Evolutionary conservation across 768 basidiomycete genomes (phyloP), one percentile per base, ranked within the genome.

Genomic region (Lentinula raphanica): DNA sequence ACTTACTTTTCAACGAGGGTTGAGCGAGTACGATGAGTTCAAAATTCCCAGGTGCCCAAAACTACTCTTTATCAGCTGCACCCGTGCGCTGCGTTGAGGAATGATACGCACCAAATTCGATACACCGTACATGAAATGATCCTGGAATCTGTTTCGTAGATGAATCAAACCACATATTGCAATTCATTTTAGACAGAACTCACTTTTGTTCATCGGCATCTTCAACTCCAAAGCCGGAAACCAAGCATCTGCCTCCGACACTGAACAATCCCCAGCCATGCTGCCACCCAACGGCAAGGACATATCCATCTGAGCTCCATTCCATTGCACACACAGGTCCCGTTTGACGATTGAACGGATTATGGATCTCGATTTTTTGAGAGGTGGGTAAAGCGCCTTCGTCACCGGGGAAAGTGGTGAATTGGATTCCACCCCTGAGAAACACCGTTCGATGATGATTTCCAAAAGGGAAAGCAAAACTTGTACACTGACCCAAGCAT

Each of bases 291-390:
- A 94, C 93, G 32, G 94, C 95, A 11, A 99, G 76, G 5, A 92
- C 92, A 71, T 94, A 94, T 2, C 96, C 96, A 71, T 99, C 97
- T 0, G 91, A 91, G 51, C 91, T 95, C 96, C 95, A 98, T 64
- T 93, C 85, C 69, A 96, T 77, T 11, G 82, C 69, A 59, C 71
- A 81, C 4, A 93, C 84, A 39, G 79, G 72, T 1, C 91, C 92
- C 4, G 77, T 81, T 7, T 79, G 76, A 45, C 75, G 76, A 60
- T 77, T 80, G 60, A 83, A 82, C 36, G 82, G 76, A 60, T 84
- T 83, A 4, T 87, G 85, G n/a, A 88, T 70, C 23, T 83, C 72
- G 49, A 92, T 71, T 19, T 71, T 73, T 66, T 90, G 83, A 1
- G 88, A 84, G 56, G 77, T 78, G 1, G 88, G 85, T 12, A 76